Evolutionary conservation across 2,329 filamentous ascomycete genomes (phyloP).

Genomic region (Claviceps lovelessii): DNA sequence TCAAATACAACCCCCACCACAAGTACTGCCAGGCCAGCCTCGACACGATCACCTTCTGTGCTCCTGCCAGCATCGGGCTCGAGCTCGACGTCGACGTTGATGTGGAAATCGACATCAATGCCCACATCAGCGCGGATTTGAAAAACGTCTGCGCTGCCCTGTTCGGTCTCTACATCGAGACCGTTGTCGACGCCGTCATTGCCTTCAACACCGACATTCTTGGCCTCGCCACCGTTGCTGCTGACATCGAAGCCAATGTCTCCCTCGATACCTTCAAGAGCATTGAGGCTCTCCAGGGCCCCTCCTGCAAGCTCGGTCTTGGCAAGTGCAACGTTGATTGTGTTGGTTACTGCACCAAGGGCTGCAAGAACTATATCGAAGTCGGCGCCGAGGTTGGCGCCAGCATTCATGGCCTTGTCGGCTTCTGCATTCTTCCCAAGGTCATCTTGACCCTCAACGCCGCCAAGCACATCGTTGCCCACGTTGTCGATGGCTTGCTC

Average conservation of each 20-base stretch:
- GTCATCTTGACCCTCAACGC: slow-evolving; percentile 15
- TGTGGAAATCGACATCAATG: slow-evolving; percentile 10
- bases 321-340: slow-evolving; percentile 22
- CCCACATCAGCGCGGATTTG: slow-evolving; percentile 16
- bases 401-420: slow-evolving; percentile 15
- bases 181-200: slow-evolving; percentile 16
- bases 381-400: slow-evolving; percentile 12
- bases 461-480: slow-evolving; percentile 12
- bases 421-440: slow-evolving; percentile 20
- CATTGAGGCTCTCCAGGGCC: slow-evolving; percentile 6
- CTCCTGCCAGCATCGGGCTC: slow-evolving; percentile 16
- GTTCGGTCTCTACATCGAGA: slow-evolving; percentile 19
- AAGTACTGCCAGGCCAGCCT: slow-evolving; percentile 22
- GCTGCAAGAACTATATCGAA: slow-evolving; percentile 25
- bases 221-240: slow-evolving; percentile 15
- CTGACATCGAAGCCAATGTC: slow-evolving; percentile 15
- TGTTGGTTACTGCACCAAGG: slow-evolving; percentile 23
- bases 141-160: slow-evolving; percentile 20
- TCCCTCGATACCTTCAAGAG: slow-evolving; percentile 12
- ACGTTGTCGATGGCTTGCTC: slow-evolving; percentile 18
- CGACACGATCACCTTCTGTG: slow-evolving; percentile 20
- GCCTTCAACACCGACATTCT: slow-evolving; percentile 24
- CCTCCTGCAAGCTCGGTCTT: slow-evolving; percentile 19
- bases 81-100: slow-evolving; percentile 12
- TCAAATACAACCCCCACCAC: slow-evolving; percentile 20